phyloP scores from a whole-genome alignment of 1,139 yeast genomes.

The Yamadazyma mexicana region DNA sequence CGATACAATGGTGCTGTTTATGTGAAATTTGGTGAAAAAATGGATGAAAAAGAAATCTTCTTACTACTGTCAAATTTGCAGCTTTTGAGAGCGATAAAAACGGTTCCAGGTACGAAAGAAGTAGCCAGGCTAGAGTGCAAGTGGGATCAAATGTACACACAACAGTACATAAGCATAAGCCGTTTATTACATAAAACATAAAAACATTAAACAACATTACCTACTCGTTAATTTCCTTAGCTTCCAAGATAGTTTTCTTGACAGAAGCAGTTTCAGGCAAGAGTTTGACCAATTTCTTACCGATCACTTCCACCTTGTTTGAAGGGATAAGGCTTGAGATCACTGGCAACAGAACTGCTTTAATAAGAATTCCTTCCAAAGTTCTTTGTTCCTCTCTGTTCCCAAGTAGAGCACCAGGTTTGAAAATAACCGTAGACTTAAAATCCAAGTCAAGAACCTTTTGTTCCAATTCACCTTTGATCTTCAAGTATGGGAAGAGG shows the following conservation, averaged over 20 bases:
- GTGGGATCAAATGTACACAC: too few species aligned
- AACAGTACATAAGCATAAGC: too few species aligned
- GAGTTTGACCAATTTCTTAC: slow-evolving; percentile 14
- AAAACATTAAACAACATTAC: not conserved
- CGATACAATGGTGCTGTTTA: too few species aligned
- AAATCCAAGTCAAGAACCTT: slow-evolving; percentile 42
- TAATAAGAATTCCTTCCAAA: slow-evolving; percentile 25
- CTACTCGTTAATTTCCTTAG: not conserved
- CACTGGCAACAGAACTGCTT: slow-evolving; percentile 3
- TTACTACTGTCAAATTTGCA: too few species aligned
- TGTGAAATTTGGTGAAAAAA: too few species aligned
- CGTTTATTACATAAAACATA: too few species aligned
- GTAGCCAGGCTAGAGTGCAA: too few species aligned
- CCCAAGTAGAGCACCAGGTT: slow-evolving; percentile 73
- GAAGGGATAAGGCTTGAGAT: slow-evolving; percentile 5
- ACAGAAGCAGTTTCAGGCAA: not conserved
- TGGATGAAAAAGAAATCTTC: too few species aligned
- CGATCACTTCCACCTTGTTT: slow-evolving; percentile 26
- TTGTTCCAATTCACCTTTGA: slow-evolving; percentile 55
- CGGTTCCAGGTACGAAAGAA: too few species aligned
- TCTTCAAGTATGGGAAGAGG: slow-evolving; percentile 52
- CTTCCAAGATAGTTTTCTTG: not conserved
- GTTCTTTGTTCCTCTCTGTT: slow-evolving; percentile 40
- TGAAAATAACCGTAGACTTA: slow-evolving; percentile 64
- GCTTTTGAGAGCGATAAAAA: too few species aligned